phyloP scores from a whole-genome alignment of 179 eudicot species.

The Drosera spatulata region DNA sequence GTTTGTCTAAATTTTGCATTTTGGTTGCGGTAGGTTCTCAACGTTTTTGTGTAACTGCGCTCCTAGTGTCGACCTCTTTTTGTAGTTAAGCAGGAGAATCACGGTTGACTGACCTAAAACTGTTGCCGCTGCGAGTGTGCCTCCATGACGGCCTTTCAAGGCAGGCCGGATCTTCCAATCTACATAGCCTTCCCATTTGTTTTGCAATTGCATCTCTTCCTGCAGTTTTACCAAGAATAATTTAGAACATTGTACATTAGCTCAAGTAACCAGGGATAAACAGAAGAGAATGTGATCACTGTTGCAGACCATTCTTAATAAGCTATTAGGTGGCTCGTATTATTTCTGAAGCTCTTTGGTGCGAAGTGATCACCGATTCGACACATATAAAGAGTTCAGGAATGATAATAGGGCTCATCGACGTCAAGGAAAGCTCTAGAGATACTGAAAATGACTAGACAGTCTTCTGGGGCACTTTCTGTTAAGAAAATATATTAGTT shows the following conservation, averaged over 20 bases:
- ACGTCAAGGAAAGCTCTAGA: background rate
- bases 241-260: background rate
- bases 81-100: background rate
- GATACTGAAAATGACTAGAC: background rate
- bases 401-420: background rate
- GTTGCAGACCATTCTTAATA: background rate
- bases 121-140: slow-evolving; percentile 15
- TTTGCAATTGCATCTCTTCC: slow-evolving; percentile 2
- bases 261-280: background rate
- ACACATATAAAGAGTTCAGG: background rate
- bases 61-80: background rate
- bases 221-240: background rate
- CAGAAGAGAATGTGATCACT: background rate
- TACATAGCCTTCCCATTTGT: slow-evolving; percentile 21
- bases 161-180: slow-evolving; percentile 18
- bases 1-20: background rate
- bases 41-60: background rate
- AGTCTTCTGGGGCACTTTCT: background rate
- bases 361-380: background rate
- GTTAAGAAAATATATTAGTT: background rate
- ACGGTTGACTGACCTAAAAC: slow-evolving; percentile 7
- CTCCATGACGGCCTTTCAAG: slow-evolving; percentile 14
- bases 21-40: background rate
- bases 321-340: background rate
- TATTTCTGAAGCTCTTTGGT: background rate